A percentile compares a stretch with the other conserved stretches of the same genome.
Evolutionary conservation across 495 filamentous ascomycete species (phyloP).

Genomic region (Viridothelium virens): DNA sequence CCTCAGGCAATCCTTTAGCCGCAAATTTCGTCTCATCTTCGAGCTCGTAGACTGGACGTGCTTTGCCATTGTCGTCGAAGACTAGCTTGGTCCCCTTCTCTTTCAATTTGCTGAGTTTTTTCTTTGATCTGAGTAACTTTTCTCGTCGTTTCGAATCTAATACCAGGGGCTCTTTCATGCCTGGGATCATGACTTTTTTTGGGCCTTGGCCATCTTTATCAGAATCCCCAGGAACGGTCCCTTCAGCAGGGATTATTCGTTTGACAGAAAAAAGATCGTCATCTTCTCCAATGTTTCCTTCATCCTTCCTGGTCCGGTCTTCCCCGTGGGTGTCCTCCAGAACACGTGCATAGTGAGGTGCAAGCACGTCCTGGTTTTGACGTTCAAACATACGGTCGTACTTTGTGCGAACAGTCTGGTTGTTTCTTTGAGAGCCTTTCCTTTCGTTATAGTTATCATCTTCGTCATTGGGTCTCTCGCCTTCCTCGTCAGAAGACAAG

Average conservation of each 20-base stretch:
- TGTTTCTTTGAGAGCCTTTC: slow-evolving; percentile 49
- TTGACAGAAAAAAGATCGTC: slow-evolving; percentile 87
- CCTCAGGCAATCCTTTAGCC: slow-evolving; percentile 61
- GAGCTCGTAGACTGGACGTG: slow-evolving; percentile 80
- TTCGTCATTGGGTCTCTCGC: slow-evolving; percentile 28
- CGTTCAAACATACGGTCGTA: slow-evolving; percentile 96
- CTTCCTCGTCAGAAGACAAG: slow-evolving; percentile 45
- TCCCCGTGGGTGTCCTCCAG: slow-evolving; percentile 54
- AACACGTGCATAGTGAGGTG: slow-evolving; percentile 82
- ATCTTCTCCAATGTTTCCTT: slow-evolving; percentile 44
- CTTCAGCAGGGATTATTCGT: slow-evolving; percentile 56
- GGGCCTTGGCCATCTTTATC: slow-evolving; percentile 35
- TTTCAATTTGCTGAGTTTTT: slow-evolving; percentile 70
- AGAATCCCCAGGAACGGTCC: slow-evolving; percentile 16
- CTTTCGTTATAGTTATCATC: slow-evolving; percentile 42
- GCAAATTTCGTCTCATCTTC: slow-evolving; percentile 74
- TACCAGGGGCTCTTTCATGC: slow-evolving; percentile 54
- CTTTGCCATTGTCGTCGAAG: slow-evolving; percentile 84
- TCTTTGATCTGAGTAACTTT: slow-evolving; percentile 87
- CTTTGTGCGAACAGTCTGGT: slow-evolving; percentile 69
- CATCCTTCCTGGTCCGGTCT: slow-evolving; percentile 22
- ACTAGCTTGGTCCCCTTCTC: slow-evolving; percentile 73
- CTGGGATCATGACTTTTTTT: slow-evolving; percentile 37
- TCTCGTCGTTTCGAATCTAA: slow-evolving; percentile 90
- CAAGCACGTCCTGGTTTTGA: slow-evolving; percentile 87